A percentile compares a stretch with the other conserved stretches of the same genome.
These are phyloP conservation scores for Argentina anserina DNA, from an alignment of 306 rosid species.

Conservation along the genomic window DNA sequence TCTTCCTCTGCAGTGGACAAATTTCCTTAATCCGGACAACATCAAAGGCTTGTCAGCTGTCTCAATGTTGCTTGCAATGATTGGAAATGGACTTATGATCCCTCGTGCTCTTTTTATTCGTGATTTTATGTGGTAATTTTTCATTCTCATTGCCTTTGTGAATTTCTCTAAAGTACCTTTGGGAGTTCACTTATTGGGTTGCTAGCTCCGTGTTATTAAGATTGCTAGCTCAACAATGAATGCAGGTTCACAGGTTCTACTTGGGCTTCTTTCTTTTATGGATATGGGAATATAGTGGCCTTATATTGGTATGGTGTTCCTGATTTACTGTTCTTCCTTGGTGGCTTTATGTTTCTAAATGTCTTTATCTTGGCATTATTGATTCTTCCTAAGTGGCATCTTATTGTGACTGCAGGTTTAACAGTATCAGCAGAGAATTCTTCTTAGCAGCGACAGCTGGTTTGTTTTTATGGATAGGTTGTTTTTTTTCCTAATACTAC, in stretches of 20 bases:
- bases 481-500: neutral
- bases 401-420: slow-evolving; percentile 45
- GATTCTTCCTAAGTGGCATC: slow-evolving; percentile 14
- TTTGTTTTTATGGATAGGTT: slow-evolving; percentile 70
- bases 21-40: slow-evolving; percentile 89
- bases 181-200: neutral
- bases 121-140: slow-evolving; percentile 88
- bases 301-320: slow-evolving; percentile 55
- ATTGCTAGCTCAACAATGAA: slow-evolving; percentile 11
- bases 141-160: slow-evolving; percentile 11
- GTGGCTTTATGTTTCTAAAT: neutral
- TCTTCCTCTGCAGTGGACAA: slow-evolving; percentile 76
- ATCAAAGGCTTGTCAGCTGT: slow-evolving; percentile 88
- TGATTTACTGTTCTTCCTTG: slow-evolving; percentile 18
- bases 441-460: slow-evolving; percentile 69
- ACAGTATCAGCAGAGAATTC: slow-evolving; percentile 62
- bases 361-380: slow-evolving; percentile 17
- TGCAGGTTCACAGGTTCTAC: slow-evolving; percentile 79
- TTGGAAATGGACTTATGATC: slow-evolving; percentile 83
- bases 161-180: neutral
- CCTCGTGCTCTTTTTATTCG: slow-evolving; percentile 84
- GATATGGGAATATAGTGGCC: slow-evolving; percentile 84
- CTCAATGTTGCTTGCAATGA: slow-evolving; percentile 94
- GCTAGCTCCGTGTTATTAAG: neutral
- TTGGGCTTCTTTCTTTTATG: slow-evolving; percentile 84